Base-by-base conservation (phyloP, 352 stramenopile species). In the Phytophthora foliorum region DNA sequence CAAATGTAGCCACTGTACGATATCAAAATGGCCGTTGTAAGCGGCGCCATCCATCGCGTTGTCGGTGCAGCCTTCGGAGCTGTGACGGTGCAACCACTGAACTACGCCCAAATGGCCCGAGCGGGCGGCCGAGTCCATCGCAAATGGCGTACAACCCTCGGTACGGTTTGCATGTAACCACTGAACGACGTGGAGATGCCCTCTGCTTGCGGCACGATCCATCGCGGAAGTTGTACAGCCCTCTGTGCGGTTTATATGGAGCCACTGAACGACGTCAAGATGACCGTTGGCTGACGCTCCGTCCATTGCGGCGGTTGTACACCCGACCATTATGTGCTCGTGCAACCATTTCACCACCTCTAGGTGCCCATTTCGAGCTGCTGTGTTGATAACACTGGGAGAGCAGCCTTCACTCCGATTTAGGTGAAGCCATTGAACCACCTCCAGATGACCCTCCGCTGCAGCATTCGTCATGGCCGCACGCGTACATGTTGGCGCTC, bases 381-480 rank as follows among this genome's bases (percentile, higher is more conserved):
- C 74, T n/a, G 50, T 61, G 49, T 79, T 73, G 49, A 82, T 77
- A 10, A 74, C 70, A 24, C 60, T 69, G 13, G 63, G 59, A 21
- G 70, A 77, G 22, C 66, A 77, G 31, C 70, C 74, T 72, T 79
- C 70, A 9, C n/a, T 51, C 7, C 70, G 66, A 44, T 77, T 66
- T 6, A 29, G 19, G 31, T 75, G 67, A 19, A 79, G 67, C 74
- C 74, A 81, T 45, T 79, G 41, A 10, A 77, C 55, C 41, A 79
- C 67, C 16, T 53, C 58, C 19, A 79, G 29, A 38, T 82, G 55
- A 4, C 74, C 74, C 24, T 76, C 46, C 2, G 51, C 67, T 8
- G 70, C 74, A 8, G 74, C 74, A 17, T 72, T 70, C 42, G 74
- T 75, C 70, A 82, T 82, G 24, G 70, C 74, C 17, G 70, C 63